A percentile compares a stretch with the other conserved stretches of the same genome.
These are phyloP conservation scores for Ephemerocybe angulata DNA, from an alignment of 768 basidiomycete species.

Conservation along the genomic window DNA sequence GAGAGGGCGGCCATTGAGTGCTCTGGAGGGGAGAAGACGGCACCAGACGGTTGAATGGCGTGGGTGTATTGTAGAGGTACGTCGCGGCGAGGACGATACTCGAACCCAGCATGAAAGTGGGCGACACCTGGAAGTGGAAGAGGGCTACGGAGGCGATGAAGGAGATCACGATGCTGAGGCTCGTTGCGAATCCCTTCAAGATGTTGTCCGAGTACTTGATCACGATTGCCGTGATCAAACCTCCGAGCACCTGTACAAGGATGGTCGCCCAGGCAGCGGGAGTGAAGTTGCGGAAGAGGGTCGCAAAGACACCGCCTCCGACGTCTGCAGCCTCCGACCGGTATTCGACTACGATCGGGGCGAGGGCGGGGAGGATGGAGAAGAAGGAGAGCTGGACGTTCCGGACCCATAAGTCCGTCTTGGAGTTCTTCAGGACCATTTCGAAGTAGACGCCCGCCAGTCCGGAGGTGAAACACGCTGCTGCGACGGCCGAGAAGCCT, in stretches of 20 bases:
- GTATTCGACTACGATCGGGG: slow-evolving; percentile 66
- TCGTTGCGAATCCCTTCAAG: slow-evolving; percentile 93
- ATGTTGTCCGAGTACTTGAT: slow-evolving; percentile 94
- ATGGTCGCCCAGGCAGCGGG: slow-evolving; percentile 92
- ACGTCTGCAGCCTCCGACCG: slow-evolving; percentile 13
- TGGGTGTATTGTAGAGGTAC: slow-evolving; percentile 88
- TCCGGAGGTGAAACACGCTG: slow-evolving; percentile 93
- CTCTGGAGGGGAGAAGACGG: not conserved
- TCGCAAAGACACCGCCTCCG: slow-evolving; percentile 35
- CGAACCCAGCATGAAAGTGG: slow-evolving; percentile 82
- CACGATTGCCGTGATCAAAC: slow-evolving; percentile 86
- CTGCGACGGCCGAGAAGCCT: slow-evolving; percentile 85
- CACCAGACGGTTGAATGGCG: too few species aligned
- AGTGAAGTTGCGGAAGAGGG: slow-evolving; percentile 82
- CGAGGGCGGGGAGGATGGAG: slow-evolving; percentile 83
- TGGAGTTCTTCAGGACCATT: slow-evolving; percentile 91
- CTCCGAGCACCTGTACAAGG: slow-evolving; percentile 84
- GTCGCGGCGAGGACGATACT: slow-evolving; percentile 83
- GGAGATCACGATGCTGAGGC: slow-evolving; percentile 89
- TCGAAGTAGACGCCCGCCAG: slow-evolving; percentile 98
- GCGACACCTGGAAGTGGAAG: slow-evolving; percentile 85
- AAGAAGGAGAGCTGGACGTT: slow-evolving; percentile 95
- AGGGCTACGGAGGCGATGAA: slow-evolving; percentile 89
- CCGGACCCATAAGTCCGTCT: slow-evolving; percentile 90
- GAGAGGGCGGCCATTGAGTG: too few species aligned